Base-by-base conservation (phyloP, 805 yeast genomes). In the Pichia occidentalis region DNA sequence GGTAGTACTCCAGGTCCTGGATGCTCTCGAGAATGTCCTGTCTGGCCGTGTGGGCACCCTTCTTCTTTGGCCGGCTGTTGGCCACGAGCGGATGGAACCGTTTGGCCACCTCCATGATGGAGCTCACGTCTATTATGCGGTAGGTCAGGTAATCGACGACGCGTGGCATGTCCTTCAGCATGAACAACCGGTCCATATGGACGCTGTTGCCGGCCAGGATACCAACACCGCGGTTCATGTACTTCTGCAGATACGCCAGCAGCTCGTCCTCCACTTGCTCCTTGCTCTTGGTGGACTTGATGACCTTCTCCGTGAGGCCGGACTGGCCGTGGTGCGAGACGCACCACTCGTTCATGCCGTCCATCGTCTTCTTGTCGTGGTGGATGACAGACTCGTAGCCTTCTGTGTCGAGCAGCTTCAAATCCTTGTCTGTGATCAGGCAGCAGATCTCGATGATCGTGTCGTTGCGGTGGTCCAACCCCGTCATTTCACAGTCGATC, bases 401-500 rank as follows among this genome's bases (percentile, higher is more conserved):
- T 4, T 59, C 51, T 17, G 68, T 69, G 39, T 85, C 94, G 1
- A 86, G 63, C 3, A 85, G 50, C 37, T 83, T 74, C 44, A 92
- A 68, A 42, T 85, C 64, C 8, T 84, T 86, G 53, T 90, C 95
- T 2, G 99, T 92, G 32, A 92, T 68, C 27, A 90, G 64, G 56
- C 96, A 87, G 56, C 96, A 85, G 20, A 92, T 79, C 60, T 92
- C 98, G 43, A 92, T 84, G 49, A 92, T 88, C 41, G 73, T 76
- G 56, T 92, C 97, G n/a, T 70, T 67, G 33, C 63, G 59, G n/a
- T 79, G 77, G 50, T 90, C 82, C 27, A 92, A 64, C 0, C 99
- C 99, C 0, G 99, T 92, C 98, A 92, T 92, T 58, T 92, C 98
- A 61, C 97, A 92, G 62, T 92, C 98, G 13, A 92, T 71, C 98